Percentiles rank a stretch among this genome's conserved stretches.
phyloP scores from a whole-genome alignment of 768 basidiomycete species.

The Phlebiopsis flavidoalba region DNA sequence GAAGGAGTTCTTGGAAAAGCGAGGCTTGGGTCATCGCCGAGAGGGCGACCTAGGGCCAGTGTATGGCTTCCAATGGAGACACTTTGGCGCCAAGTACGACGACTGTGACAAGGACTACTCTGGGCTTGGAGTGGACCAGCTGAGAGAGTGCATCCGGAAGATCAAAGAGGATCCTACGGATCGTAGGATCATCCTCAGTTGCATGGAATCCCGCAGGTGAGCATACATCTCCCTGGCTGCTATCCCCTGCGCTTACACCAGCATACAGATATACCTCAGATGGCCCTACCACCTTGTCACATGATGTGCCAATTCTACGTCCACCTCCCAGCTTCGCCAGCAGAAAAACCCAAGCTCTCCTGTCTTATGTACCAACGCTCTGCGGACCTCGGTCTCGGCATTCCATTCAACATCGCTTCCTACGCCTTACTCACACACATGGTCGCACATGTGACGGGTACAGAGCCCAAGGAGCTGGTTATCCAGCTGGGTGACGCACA shows the following conservation, averaged over 20 bases:
- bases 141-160: constrained; percentile 83
- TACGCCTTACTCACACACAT: constrained; percentile 97
- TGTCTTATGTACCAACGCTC: constrained; percentile 98
- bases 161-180: constrained; percentile 93
- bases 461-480: constrained; percentile 83
- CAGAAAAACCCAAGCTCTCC: constrained; percentile 65
- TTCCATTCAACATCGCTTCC: constrained; percentile 99
- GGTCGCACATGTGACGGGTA: constrained; percentile 89
- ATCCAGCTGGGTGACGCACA: constrained; percentile 98
- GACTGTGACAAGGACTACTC: constrained; percentile 73
- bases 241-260: background rate
- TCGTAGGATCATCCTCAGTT: constrained; percentile 86
- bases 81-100: constrained; percentile 82
- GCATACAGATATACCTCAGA: constrained; percentile 73
- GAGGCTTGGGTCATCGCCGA: constrained; percentile 78
- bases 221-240: constrained; percentile 15
- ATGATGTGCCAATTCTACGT: constrained; percentile 99
- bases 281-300: constrained; percentile 98
- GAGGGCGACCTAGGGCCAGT: constrained; percentile 96
- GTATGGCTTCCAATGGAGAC: constrained; percentile 96
- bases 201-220: constrained; percentile 98
- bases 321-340: constrained; percentile 64
- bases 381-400: constrained; percentile 93
- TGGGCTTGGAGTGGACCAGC: constrained; percentile 88
- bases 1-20: constrained; percentile 75